Base-by-base conservation (phyloP, 78 protist genomes). In the Tieghemostelium lacteum region DNA sequence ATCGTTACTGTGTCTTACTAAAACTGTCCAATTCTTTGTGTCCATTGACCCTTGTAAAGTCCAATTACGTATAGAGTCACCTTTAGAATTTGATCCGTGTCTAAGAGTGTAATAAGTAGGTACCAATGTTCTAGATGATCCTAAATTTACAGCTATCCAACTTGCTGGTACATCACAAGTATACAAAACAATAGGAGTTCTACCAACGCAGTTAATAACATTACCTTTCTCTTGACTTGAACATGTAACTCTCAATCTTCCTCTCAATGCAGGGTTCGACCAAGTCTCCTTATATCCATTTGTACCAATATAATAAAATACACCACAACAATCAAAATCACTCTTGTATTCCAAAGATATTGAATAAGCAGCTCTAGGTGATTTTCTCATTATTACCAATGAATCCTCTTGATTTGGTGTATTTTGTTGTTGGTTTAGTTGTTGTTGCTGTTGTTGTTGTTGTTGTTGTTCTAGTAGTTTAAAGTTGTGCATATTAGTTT, bases 21-120 rank as follows among this genome's bases (percentile, higher is more conserved):
- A 63, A 20, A 73, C 76, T 29, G 71, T 77, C 96, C 96, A 93
- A 58, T 58, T 93, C 63, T 49, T 50, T 17, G 3, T 66, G 55
- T 93, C 96, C 76, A 78, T 63, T 31, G 94, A 87, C 8, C 96
- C 96, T 63, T 93, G 94, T 64, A 93, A 58, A 28, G 92, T 85
- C 96, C 96, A 93, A 64, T 86, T 93, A 39, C 96, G n/a, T 34
- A 93, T 26, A 63, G 70, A 69, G 69, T 93, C 96, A 14, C 93
- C 95, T 71, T 86, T 93, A 76, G 88, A 75, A 75, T 93, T 86
- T 14, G 88, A 88, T 19, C 96, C 92, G 70, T 93, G 96, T 28
- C 86, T 22, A 0, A 93, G 77, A 31, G 94, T 93, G 37, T 93
- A 93, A 31, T 17, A 86, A 22, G 93, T 93, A 14, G 88, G 87